phyloP scores from a whole-genome alignment of 1,284 basidiomycete genomes.

The Phaffia rhodozyma region DNA sequence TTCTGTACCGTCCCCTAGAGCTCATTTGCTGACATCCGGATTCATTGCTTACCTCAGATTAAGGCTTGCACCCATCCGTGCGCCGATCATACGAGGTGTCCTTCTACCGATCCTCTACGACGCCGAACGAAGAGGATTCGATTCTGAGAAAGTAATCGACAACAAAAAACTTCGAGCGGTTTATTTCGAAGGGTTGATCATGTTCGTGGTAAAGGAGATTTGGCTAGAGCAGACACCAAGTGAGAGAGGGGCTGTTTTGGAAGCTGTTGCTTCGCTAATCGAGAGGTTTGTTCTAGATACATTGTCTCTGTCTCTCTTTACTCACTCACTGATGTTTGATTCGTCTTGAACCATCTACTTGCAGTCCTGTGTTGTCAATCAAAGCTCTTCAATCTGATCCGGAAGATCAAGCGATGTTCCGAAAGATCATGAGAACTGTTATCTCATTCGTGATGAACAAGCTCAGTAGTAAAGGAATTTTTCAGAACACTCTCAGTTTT shows the following conservation, averaged over 20 bases:
- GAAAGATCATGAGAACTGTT: slow-evolving; percentile 34
- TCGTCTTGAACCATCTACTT: background rate
- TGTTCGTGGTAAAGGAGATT: slow-evolving; percentile 31
- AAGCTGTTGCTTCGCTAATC: slow-evolving; percentile 37
- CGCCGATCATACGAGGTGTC: slow-evolving; percentile 30
- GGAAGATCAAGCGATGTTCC: slow-evolving; percentile 29
- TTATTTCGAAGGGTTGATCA: slow-evolving; percentile 34
- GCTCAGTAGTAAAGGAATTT: slow-evolving; percentile 42
- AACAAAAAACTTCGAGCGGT: slow-evolving; percentile 28
- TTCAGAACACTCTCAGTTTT: slow-evolving; percentile 42
- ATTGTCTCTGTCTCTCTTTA: background rate
- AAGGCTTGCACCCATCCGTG: slow-evolving; percentile 27
- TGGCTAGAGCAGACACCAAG: slow-evolving; percentile 35
- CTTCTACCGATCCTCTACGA: slow-evolving; percentile 31
- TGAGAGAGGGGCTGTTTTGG: slow-evolving; percentile 40
- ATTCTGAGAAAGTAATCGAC: slow-evolving; percentile 22
- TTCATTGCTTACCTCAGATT: slow-evolving; percentile 24
- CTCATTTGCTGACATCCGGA: slow-evolving; percentile 21
- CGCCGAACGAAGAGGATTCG: slow-evolving; percentile 30
- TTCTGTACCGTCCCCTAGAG: background rate
- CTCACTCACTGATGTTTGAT: background rate
- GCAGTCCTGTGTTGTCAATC: slow-evolving; percentile 34
- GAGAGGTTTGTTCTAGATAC: slow-evolving; percentile 32
- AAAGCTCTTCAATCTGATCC: slow-evolving; percentile 29
- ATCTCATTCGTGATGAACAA: slow-evolving; percentile 41